Conservation (phyloP, 345 rosid genomes). For the Aethionema arabicum region DNA sequence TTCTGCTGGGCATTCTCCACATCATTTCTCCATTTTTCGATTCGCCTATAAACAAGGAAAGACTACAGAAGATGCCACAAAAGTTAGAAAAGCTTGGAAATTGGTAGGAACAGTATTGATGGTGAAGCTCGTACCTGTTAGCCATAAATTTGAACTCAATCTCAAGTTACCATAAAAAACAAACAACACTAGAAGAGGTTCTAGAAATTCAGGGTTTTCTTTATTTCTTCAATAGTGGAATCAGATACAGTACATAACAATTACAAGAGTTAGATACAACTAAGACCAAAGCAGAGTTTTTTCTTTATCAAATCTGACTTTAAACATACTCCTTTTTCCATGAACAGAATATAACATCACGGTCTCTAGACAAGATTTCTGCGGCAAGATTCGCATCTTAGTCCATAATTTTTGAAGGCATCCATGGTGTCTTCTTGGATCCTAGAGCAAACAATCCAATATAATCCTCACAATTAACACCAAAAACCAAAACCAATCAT, state of each 20-base stretch:
- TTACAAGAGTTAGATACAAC: slow-evolving; percentile 27
- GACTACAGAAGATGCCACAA: too few species aligned
- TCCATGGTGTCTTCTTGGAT: slow-evolving; percentile 41
- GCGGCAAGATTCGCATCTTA: slow-evolving; percentile 6
- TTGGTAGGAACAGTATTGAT: too few species aligned
- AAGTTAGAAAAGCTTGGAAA: too few species aligned
- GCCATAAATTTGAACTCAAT: background rate
- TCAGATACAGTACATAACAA: slow-evolving; percentile 22
- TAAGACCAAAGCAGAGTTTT: slow-evolving; percentile 29
- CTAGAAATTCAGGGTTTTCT: slow-evolving; percentile 39
- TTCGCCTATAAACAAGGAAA: too few species aligned
- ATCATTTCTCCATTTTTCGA: too few species aligned
- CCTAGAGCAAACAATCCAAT: slow-evolving; percentile 16
- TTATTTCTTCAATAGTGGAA: slow-evolving; percentile 34
- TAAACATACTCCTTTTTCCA: slow-evolving; percentile 31
- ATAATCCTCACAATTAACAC: slow-evolving; percentile 3
- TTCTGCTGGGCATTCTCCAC: too few species aligned
- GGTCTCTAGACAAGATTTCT: slow-evolving; percentile 21
- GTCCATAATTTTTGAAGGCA: slow-evolving; percentile 40
- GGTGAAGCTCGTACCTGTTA: too few species aligned
- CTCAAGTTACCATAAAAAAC: background rate
- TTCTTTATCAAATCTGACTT: slow-evolving; percentile 14
- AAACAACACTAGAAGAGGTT: slow-evolving; percentile 13
- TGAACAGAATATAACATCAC: slow-evolving; percentile 11
- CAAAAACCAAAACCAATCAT: background rate